Evolutionary conservation across 768 basidiomycete species (phyloP).

Genomic region (Gloeopeniophorella convolvens): DNA sequence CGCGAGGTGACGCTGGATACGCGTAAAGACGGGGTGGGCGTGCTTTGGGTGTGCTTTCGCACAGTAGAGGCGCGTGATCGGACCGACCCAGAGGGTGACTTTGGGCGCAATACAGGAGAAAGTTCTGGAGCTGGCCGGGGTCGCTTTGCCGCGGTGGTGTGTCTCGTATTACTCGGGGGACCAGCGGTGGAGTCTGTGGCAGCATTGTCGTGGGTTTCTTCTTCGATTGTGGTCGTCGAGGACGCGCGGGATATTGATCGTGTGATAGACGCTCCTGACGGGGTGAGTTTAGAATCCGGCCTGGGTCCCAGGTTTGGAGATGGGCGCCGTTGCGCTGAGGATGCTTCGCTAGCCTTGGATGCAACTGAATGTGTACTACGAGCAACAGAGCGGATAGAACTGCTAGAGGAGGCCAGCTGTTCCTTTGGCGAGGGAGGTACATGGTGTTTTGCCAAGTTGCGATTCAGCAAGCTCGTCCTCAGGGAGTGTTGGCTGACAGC

Average conservation of each 20-base stretch:
- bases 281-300: constrained; percentile 72
- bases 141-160: constrained; percentile 5
- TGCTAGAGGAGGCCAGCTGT: constrained; percentile 26
- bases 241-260: constrained; percentile 17
- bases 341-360: constrained; percentile 27
- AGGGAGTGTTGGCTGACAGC: constrained; percentile 41
- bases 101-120: constrained; percentile 16
- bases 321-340: constrained; percentile 23
- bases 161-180: not conserved
- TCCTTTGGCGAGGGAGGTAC: constrained; percentile 27
- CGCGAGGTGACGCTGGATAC: constrained; percentile 17
- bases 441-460: constrained; percentile 24
- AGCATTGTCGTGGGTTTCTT: constrained; percentile 7
- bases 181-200: not conserved
- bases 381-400: constrained; percentile 43
- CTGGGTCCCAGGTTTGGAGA: constrained; percentile 24
- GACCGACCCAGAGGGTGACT: constrained; percentile 28
- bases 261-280: constrained; percentile 29
- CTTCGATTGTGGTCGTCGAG: constrained; percentile 15
- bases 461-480: constrained; percentile 38
- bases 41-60: constrained; percentile 25
- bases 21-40: constrained; percentile 18
- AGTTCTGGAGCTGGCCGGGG: constrained; percentile 10
- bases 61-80: constrained; percentile 35
- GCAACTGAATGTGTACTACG: constrained; percentile 34